Evolutionary conservation across 2,329 filamentous ascomycete species (phyloP).

Genomic region (Cladosporium sp.): DNA sequence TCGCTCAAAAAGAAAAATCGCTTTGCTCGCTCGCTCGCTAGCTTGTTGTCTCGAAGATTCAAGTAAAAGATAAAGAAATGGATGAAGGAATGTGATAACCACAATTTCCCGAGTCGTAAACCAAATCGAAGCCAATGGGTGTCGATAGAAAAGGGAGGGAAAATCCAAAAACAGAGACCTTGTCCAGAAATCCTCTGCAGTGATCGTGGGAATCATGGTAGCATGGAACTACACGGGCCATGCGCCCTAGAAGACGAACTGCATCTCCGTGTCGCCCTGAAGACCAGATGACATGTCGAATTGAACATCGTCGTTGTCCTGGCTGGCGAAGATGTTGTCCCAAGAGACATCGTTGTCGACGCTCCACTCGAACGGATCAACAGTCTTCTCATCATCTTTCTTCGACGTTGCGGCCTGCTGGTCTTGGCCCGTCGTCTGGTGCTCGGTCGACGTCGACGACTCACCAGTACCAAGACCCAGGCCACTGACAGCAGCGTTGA

Average conservation of each 20-base stretch:
- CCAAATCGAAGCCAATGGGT: neutral
- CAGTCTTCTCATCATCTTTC: neutral
- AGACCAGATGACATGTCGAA: conserved; percentile 9
- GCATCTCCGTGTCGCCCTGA: neutral
- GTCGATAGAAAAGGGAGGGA: neutral
- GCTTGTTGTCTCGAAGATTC: neutral
- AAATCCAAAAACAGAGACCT: neutral
- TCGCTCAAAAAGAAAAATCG: neutral
- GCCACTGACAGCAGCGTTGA: conserved; percentile 14
- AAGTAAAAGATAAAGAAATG: neutral
- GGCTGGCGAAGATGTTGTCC: conserved; percentile 9
- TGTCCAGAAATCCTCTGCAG: neutral
- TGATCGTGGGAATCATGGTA: neutral
- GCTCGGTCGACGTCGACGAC: neutral
- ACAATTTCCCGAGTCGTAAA: neutral
- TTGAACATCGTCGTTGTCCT: neutral
- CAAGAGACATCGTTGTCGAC: neutral
- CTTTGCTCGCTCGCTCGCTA: neutral
- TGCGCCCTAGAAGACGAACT: conserved; percentile 8
- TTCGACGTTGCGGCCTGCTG: neutral
- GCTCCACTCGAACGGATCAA: conserved; percentile 3
- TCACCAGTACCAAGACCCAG: conserved; percentile 4
- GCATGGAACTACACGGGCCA: neutral
- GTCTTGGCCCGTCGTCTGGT: neutral
- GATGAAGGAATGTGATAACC: neutral